Percentiles rank a stretch among this genome's conserved stretches.
Conservation (phyloP, 1,284 basidiomycete species). For the Sparassis latifolia region DNA sequence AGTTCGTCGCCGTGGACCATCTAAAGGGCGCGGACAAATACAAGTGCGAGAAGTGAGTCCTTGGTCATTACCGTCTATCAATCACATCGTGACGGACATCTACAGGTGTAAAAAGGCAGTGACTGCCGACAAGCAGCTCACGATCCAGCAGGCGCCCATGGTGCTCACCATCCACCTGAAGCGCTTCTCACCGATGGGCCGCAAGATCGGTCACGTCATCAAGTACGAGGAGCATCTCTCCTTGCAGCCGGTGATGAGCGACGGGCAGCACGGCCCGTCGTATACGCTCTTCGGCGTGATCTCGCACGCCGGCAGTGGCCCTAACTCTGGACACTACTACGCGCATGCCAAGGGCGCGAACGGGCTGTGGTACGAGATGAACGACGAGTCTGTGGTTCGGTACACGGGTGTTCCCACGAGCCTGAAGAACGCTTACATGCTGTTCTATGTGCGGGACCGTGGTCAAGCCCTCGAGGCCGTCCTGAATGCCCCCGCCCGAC, state of each 20-base stretch:
- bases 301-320: slow-evolving; percentile 87
- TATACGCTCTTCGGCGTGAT: slow-evolving; percentile 92
- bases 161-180: slow-evolving; percentile 98
- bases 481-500: slow-evolving; percentile 25
- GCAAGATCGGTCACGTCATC: slow-evolving; percentile 78
- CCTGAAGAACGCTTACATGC: slow-evolving; percentile 84
- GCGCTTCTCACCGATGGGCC: slow-evolving; percentile 86
- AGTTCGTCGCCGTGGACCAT: slow-evolving; percentile 79
- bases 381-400: slow-evolving; percentile 76
- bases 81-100: neutral
- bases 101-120: slow-evolving; percentile 84
- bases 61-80: neutral
- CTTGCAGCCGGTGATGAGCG: slow-evolving; percentile 81
- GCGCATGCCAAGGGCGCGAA: slow-evolving; percentile 74
- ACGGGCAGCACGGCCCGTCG: slow-evolving; percentile 64
- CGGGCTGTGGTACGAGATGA: slow-evolving; percentile 87
- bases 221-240: slow-evolving; percentile 78
- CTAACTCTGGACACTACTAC: slow-evolving; percentile 95
- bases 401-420: slow-evolving; percentile 40
- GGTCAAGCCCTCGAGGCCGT: slow-evolving; percentile 65
- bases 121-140: slow-evolving; percentile 83
- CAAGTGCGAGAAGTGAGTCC: slow-evolving; percentile 89
- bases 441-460: slow-evolving; percentile 85
- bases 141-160: slow-evolving; percentile 80
- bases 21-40: slow-evolving; percentile 94